Base-by-base conservation (phyloP, 148 eudicot genomes). In the Agrostemma githago region DNA sequence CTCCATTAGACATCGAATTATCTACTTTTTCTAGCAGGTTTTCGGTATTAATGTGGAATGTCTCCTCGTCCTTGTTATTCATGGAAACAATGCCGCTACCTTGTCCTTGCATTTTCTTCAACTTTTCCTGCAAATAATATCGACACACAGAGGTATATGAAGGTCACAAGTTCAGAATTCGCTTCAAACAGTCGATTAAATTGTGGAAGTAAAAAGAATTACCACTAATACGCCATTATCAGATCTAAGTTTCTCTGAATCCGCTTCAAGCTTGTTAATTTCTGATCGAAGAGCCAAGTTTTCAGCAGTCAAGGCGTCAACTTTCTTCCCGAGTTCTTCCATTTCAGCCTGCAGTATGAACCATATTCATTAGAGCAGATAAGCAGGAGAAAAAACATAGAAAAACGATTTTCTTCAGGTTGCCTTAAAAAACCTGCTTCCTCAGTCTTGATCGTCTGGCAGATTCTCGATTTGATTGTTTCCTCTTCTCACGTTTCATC, bases 391-490 rank as follows among this genome's bases (percentile, higher is more conserved):
- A 14, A 5, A 37, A 34, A 51, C 56, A 10, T 11, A 15, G 15
- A 74, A 39, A 56, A 34, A 11, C 16, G 54, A 19, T 6, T 71
- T 66, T 60, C 7, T 48, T 68, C 60, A 26, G 43, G 43, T 44
- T 12, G 44, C 19, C 5, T 53, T 59, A 43, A 12, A 43, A 12
- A 57, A 84, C 86, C 86, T 81, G 82, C 71, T 79, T 84, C 76
- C 86, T 72, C 61, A 84, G 79, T 62, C 86, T 76, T 16, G 86
- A 84, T 71, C 86, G 75, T 76, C 86, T 81, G 39, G 86, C 86
- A 76, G 86, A 84, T 74, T 84, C 86, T 43, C 86, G 78, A 46
- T 84, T 84, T 48, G 86, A 81, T 74, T 84, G 86, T 60, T 84
- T 84, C 78, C 86, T 81, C 78, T 84, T 84, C 76, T 84, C 86